These are phyloP conservation scores for Bruguiera hainesii DNA, from an alignment of 441 rosid species.

Conservation along the genomic window DNA sequence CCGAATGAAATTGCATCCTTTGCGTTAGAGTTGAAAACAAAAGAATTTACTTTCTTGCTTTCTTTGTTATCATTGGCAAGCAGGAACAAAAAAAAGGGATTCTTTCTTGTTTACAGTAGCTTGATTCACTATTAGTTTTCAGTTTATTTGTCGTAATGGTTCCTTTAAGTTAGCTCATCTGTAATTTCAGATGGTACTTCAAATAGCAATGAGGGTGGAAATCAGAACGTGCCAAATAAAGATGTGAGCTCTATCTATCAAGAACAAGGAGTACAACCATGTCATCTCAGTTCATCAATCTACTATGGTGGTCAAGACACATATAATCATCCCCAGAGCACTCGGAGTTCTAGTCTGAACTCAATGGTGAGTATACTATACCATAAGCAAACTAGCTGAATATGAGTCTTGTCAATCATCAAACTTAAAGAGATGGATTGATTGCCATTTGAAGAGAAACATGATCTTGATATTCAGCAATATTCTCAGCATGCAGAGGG, in stretches of 20 bases:
- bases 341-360: constrained; percentile 36
- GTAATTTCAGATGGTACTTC: constrained; percentile 27
- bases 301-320: constrained; percentile 88
- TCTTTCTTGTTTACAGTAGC: background rate
- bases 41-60: too few relatives aligned
- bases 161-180: background rate
- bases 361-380: constrained; percentile 39
- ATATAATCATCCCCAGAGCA: constrained; percentile 48
- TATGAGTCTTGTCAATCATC: background rate
- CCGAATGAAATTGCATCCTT: too few relatives aligned
- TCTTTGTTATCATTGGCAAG: too few relatives aligned
- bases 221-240: constrained; percentile 25
- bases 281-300: constrained; percentile 84
- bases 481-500: background rate
- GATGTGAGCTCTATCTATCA: constrained; percentile 45
- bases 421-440: too few relatives aligned
- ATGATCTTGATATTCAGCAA: too few relatives aligned
- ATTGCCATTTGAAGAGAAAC: too few relatives aligned
- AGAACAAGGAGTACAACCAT: constrained; percentile 72
- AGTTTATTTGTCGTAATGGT: background rate
- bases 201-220: constrained; percentile 31
- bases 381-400: background rate
- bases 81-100: too few relatives aligned
- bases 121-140: background rate
- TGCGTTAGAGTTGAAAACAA: too few relatives aligned